A percentile compares a stretch with the other conserved stretches of the same genome.
Evolutionary conservation across 495 filamentous ascomycete genomes (phyloP).

Genomic region (Massariosphaeria phaeospora): DNA sequence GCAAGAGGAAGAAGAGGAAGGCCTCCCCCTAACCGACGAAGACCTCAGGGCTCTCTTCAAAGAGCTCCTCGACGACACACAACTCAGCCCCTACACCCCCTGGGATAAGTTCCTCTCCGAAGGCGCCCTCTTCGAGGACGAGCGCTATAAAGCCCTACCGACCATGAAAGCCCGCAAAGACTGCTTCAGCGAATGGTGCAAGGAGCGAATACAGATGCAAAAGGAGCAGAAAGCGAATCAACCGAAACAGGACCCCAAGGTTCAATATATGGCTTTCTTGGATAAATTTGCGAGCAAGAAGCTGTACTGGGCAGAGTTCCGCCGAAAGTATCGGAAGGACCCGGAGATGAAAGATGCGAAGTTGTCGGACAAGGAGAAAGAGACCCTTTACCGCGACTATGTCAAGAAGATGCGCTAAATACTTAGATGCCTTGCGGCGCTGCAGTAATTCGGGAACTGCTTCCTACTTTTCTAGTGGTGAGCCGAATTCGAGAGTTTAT

Average conservation of each 20-base stretch:
- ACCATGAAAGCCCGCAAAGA: slow-evolving; percentile 80
- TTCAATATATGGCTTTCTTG: slow-evolving; percentile 78
- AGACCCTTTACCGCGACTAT: slow-evolving; percentile 86
- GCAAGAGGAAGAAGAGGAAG: slow-evolving; percentile 61
- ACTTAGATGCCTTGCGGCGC: too few relatives aligned
- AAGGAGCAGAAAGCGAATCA: slow-evolving; percentile 68
- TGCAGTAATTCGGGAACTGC: too few relatives aligned
- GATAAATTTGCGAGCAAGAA: slow-evolving; percentile 78
- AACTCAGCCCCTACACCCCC: slow-evolving; percentile 80
- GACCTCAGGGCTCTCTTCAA: slow-evolving; percentile 62
- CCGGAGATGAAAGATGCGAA: slow-evolving; percentile 70
- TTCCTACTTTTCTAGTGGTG: too few relatives aligned
- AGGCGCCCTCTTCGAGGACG: slow-evolving; percentile 76
- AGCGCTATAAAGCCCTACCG: slow-evolving; percentile 72
- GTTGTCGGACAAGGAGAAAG: slow-evolving; percentile 78
- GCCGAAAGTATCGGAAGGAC: slow-evolving; percentile 80
- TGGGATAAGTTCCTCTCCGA: slow-evolving; percentile 87
- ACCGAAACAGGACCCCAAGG: slow-evolving; percentile 77
- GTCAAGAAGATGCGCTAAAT: too few relatives aligned
- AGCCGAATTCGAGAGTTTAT: too few relatives aligned
- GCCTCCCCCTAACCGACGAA: slow-evolving; percentile 36
- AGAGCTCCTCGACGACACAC: slow-evolving; percentile 76
- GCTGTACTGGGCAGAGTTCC: slow-evolving; percentile 95
- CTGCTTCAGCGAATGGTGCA: slow-evolving; percentile 74
- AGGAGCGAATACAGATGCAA: slow-evolving; percentile 62